phyloP scores from a whole-genome alignment of 2,329 filamentous ascomycete species.

The Ceratocystis ficicola region DNA sequence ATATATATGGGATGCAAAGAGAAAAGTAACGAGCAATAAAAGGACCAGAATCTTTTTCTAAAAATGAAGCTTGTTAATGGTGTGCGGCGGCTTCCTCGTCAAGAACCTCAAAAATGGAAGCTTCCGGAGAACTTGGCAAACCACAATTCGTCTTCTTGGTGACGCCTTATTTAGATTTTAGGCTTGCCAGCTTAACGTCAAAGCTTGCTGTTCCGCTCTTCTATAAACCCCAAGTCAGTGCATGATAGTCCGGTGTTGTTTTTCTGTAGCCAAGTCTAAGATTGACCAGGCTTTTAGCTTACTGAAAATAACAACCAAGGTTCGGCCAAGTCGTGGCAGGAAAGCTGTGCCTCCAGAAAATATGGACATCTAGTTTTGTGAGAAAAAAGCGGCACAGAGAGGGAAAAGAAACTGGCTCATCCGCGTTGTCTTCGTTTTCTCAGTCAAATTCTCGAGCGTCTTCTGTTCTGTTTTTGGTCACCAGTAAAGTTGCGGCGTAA shows the following conservation, averaged over 20 bases:
- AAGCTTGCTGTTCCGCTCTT: background rate
- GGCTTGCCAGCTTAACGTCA: background rate
- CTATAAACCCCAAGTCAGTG: background rate
- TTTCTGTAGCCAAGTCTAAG: too few species aligned
- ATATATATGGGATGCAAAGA: background rate
- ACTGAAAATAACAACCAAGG: slow-evolving; percentile 3
- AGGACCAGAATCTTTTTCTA: background rate
- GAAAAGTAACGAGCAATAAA: background rate
- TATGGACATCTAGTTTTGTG: background rate
- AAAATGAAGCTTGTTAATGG: background rate
- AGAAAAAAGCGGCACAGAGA: background rate
- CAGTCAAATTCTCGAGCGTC: background rate
- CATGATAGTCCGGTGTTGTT: too few species aligned
- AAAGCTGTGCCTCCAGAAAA: slow-evolving; percentile 3
- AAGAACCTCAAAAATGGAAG: background rate
- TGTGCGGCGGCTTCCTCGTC: background rate
- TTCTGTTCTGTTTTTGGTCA: background rate
- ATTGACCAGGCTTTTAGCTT: background rate
- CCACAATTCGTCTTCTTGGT: background rate
- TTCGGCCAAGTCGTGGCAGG: background rate
- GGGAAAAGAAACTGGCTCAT: background rate
- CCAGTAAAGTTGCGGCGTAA: background rate
- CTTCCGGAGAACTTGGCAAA: background rate
- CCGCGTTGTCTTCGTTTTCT: background rate
- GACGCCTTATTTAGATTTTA: background rate